Percentiles rank a stretch among this genome's conserved stretches.
These are phyloP conservation scores for Tolypocladium pustulatum DNA, from an alignment of 2,329 filamentous ascomycete genomes.

Conservation along the genomic window DNA sequence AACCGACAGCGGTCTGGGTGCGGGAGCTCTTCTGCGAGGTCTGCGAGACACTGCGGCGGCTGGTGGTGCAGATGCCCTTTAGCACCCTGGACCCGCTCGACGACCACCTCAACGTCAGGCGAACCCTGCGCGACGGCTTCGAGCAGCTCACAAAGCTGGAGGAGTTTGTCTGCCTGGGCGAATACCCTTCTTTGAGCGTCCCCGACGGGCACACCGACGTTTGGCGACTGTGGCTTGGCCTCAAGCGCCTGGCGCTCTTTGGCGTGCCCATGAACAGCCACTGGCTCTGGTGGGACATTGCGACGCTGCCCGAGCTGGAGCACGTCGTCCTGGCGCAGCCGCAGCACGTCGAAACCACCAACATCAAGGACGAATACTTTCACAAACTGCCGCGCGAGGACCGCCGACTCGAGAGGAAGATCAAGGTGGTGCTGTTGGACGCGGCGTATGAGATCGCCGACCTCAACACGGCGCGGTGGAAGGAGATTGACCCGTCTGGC, in stretches of 20 bases:
- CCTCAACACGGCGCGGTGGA: constrained; percentile 18
- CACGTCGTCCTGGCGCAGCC: constrained; percentile 31
- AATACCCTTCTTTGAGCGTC: constrained; percentile 31
- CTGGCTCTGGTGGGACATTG: constrained; percentile 28
- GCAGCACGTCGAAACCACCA: constrained; percentile 18
- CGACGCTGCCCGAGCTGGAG: constrained; percentile 23
- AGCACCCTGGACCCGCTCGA: constrained; percentile 29
- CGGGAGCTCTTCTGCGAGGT: constrained; percentile 31
- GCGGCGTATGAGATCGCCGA: constrained; percentile 11
- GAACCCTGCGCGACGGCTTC: constrained; percentile 34
- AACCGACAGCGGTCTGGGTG: constrained; percentile 27
- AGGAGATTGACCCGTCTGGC: constrained; percentile 22
- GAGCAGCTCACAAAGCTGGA: constrained; percentile 29
- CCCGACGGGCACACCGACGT: constrained; percentile 22
- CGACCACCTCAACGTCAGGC: constrained; percentile 28
- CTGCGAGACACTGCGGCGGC: constrained; percentile 26
- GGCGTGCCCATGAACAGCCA: constrained; percentile 24
- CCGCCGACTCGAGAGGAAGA: constrained; percentile 13
- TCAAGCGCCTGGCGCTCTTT: constrained; percentile 32
- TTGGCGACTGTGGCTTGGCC: constrained; percentile 32
- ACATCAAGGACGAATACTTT: constrained; percentile 31
- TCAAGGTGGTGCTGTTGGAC: constrained; percentile 22
- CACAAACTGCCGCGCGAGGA: constrained; percentile 18
- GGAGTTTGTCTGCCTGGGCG: constrained; percentile 35
- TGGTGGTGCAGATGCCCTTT: constrained; percentile 39